These are phyloP conservation scores for Abortiporus biennis DNA, from an alignment of 1,284 basidiomycete species.

Conservation along the genomic window DNA sequence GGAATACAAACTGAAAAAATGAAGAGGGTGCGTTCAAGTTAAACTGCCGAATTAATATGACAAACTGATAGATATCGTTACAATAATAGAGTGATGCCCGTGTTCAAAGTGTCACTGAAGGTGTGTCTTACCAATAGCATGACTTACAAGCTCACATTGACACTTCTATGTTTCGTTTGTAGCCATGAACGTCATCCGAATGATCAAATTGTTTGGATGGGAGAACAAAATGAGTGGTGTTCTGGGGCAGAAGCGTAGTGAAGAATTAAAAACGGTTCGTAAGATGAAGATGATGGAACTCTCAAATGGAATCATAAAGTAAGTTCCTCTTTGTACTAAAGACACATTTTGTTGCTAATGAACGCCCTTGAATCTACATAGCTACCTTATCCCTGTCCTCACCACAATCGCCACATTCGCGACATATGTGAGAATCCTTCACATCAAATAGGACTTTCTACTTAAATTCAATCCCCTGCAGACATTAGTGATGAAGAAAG, in stretches of 20 bases:
- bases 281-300: conserved; percentile 35
- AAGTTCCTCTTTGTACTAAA: conserved; percentile 14
- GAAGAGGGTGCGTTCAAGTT: conserved; percentile 24
- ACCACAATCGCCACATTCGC: conserved; percentile 67
- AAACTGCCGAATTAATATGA: too few relatives aligned
- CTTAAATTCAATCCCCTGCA: conserved; percentile 17
- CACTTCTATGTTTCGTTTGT: neutral
- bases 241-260: conserved; percentile 42
- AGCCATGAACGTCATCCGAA: conserved; percentile 38
- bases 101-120: conserved; percentile 45
- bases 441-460: neutral
- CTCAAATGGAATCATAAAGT: conserved; percentile 35
- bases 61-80: conserved; percentile 8
- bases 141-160: neutral
- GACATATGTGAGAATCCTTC: conserved; percentile 35
- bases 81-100: conserved; percentile 38
- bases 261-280: conserved; percentile 46
- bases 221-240: conserved; percentile 39
- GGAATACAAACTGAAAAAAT: conserved; percentile 24
- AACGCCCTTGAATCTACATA: conserved; percentile 20
- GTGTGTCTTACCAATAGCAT: conserved; percentile 19
- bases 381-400: conserved; percentile 55
- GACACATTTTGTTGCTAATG: neutral
- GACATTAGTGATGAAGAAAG: conserved; percentile 28
- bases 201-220: conserved; percentile 53